Evolutionary conservation across 306 rosid genomes (phyloP).

Genomic region (Prosopis cineraria): DNA sequence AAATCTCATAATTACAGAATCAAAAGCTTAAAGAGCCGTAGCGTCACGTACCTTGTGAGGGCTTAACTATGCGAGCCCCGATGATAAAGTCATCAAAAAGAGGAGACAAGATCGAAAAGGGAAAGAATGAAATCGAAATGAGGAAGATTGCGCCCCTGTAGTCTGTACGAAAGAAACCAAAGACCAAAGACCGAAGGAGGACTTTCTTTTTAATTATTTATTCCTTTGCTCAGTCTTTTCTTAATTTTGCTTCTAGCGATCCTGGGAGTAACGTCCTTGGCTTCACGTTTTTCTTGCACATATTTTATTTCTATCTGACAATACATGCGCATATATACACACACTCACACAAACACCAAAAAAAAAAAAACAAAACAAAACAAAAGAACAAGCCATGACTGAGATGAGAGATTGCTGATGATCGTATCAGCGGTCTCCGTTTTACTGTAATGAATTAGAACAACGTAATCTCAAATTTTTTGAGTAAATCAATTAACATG

Average conservation of each 20-base stretch:
- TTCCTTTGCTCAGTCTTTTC: slow-evolving; percentile 20
- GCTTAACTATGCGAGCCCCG: neutral
- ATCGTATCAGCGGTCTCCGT: too few relatives aligned
- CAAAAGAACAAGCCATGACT: too few relatives aligned
- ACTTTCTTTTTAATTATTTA: slow-evolving; percentile 41
- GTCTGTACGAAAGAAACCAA: slow-evolving; percentile 40
- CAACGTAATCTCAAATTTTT: too few relatives aligned
- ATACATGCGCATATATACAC: too few relatives aligned
- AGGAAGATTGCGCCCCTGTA: slow-evolving; percentile 42
- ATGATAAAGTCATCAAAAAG: neutral
- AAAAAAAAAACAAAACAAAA: too few relatives aligned
- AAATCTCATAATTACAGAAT: slow-evolving; percentile 25
- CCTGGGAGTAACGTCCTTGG: slow-evolving; percentile 5
- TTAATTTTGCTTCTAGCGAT: slow-evolving; percentile 22
- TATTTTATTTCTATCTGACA: neutral
- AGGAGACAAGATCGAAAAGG: slow-evolving; percentile 30
- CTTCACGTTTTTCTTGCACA: neutral
- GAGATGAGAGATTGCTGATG: too few relatives aligned
- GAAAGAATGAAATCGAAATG: slow-evolving; percentile 35
- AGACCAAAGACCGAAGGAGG: slow-evolving; percentile 44
- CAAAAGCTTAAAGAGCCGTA: neutral
- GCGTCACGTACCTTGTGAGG: slow-evolving; percentile 34
- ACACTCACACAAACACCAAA: too few relatives aligned
- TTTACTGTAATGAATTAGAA: too few relatives aligned
- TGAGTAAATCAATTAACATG: too few relatives aligned